phyloP scores from a whole-genome alignment of 108 stramenopile genomes.

The Cyclotella choctawhatcheeana region DNA sequence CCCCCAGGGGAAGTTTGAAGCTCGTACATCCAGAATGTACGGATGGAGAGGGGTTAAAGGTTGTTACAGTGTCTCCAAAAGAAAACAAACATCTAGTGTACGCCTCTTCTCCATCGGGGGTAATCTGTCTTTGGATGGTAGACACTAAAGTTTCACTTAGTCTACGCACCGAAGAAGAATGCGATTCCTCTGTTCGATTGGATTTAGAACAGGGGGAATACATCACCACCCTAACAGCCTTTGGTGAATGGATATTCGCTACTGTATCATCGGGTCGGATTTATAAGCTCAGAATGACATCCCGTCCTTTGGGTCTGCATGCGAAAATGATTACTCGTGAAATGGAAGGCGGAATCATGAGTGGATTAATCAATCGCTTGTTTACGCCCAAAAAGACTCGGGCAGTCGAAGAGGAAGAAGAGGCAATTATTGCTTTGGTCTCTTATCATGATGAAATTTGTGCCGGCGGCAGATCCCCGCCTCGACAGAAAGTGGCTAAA shows the following conservation, averaged over 20 bases:
- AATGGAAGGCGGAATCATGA: constrained; percentile 9
- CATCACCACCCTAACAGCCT: constrained; percentile 9
- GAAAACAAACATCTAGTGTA: neutral
- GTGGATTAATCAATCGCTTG: constrained; percentile 32
- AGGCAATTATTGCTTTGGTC: constrained; percentile 23
- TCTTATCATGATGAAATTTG: neutral
- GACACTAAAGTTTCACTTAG: neutral
- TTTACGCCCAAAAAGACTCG: constrained; percentile 28
- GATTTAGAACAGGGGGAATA: constrained; percentile 9
- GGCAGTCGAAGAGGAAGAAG: neutral
- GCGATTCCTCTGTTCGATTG: constrained; percentile 23
- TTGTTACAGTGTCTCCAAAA: neutral
- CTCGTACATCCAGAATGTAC: constrained; percentile 1
- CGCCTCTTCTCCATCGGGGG: neutral
- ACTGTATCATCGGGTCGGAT: constrained; percentile 15
- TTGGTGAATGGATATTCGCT: constrained; percentile 7
- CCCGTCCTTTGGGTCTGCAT: constrained; percentile 26
- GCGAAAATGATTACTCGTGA: constrained; percentile 26
- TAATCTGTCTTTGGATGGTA: constrained; percentile 9
- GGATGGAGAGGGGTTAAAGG: neutral
- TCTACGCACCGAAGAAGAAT: neutral
- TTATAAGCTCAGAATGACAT: constrained; percentile 30
- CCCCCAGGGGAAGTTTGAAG: neutral
- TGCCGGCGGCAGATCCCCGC: neutral
- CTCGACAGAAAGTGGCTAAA: neutral